Base-by-base conservation (phyloP, 345 rosid genomes). In the Raphanus sativus region DNA sequence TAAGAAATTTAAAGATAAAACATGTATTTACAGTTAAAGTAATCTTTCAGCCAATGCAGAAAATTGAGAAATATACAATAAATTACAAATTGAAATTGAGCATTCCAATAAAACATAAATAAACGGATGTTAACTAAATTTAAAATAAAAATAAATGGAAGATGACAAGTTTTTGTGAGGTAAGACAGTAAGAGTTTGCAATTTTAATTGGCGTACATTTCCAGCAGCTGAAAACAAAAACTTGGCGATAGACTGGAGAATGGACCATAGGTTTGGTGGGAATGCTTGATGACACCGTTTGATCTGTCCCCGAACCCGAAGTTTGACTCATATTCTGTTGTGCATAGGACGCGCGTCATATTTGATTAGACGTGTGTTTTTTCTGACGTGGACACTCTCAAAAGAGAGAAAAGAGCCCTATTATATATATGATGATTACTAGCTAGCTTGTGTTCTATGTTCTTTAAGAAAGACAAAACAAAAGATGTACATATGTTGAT, bases 61-160 rank as follows among this genome's bases (percentile, higher is more conserved):
- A 26, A 58, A 2, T 8, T 65, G 8, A 0, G n/a, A 9, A 34
- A 17, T 38, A 58, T 15, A 66, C n/a, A 30, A 28, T 45, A 67
- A 13, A 21, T 9, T 59, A 75, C 67, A 59, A 67, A 75, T 30
- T 3, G 8, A 24, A 67, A 48, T 50, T 62, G 69, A 69, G 80
- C 80, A 69, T 69, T 69, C 38, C 79, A 68, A 76, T 33, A 33
- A 68, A 29, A 50, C 2, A 1, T 10, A 12, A 50, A 4, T 28
- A 13, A 13, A 30, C 17, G 12, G 8, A 21, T 32, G 52, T 21
- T 42, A 33, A 30, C 40, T 13, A 50, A 21, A 21, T 21, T 21
- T 11, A 33, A 26, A 2, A 0, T n/a, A 2, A 0, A 29, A 3
- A 38, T 12, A 42, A 52, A 2, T 69, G 50, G 65, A 15, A 69